Conservation (phyloP, 1,284 basidiomycete species). For the Wolfiporia cocos region DNA sequence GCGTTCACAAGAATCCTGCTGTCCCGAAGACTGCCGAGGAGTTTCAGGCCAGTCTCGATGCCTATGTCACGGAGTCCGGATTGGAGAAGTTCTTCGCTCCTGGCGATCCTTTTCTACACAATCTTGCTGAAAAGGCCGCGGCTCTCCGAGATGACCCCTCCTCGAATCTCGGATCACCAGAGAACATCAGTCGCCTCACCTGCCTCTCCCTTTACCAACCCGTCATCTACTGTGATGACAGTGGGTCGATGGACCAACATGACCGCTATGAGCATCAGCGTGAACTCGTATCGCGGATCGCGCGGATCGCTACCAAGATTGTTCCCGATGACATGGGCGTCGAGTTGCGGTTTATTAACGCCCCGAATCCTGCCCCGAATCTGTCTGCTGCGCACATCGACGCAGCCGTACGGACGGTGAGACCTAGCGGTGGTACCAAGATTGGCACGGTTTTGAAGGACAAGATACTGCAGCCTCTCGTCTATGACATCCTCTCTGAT, state of each 20-base stretch:
- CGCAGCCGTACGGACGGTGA: background rate
- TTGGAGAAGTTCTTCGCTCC: background rate
- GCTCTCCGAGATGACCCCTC: conserved; percentile 3
- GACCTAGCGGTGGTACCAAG: conserved; percentile 2
- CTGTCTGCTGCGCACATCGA: conserved; percentile 4
- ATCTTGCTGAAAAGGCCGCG: background rate
- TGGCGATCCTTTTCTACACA: background rate
- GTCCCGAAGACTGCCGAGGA: background rate
- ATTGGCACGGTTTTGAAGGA: conserved; percentile 2
- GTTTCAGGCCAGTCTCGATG: background rate
- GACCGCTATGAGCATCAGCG: conserved; percentile 2
- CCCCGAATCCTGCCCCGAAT: background rate
- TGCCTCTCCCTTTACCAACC: conserved; percentile 3
- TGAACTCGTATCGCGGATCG: conserved; percentile 7
- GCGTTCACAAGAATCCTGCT: too few species aligned
- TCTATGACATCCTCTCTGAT: conserved; percentile 2
- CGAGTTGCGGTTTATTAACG: conserved; percentile 8
- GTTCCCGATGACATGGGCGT: conserved; percentile 7
- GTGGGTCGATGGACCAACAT: conserved; percentile 5
- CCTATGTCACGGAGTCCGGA: background rate
- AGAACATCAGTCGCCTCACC: conserved; percentile 4
- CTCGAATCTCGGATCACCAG: background rate
- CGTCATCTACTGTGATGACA: conserved; percentile 8
- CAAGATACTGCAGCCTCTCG: conserved; percentile 6
- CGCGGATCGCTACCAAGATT: conserved; percentile 5